Evolutionary conservation across 352 stramenopile genomes (phyloP), one percentile per base, ranked within the genome.

Genomic region (Pythium chondricola): DNA sequence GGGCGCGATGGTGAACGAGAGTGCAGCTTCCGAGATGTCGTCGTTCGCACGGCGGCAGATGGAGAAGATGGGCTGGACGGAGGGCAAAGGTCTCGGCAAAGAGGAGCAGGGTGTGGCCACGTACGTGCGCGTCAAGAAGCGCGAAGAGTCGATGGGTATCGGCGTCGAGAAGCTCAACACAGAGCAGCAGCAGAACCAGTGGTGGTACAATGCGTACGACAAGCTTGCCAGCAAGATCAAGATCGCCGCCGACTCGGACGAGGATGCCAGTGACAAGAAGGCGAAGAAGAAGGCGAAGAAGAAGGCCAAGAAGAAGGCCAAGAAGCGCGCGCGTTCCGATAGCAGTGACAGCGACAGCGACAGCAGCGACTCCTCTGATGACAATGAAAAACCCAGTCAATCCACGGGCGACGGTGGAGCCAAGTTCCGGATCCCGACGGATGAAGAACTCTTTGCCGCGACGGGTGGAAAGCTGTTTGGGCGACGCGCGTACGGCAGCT

Each of bases 71-170:
- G 95, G 95, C 55, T 98, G 94, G 94, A 89, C 61, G 39, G 82
- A 96, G 53, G 95, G 95, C 53, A 97, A 97, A 52, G 96, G 96
- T 1, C 74, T 99, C 10, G 96, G 96, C 52, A 99, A 98, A 70
- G 65, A 93, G 45, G 82, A 97, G 56, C 75, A 98, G 56, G 96
- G 96, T 41, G 87, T 97, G 13, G 71, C 81, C 27, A 92, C 82
- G 20, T 94, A 98, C 72, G 79, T 99, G 31, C 88, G 86, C 52
- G 94, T 98, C 9, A 87, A 95, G 61, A 95, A 97, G 58, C 88
- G 94, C 43, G 76, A 97, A 25, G 93, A 98, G 64, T 76, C 93
- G 52, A 78, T 92, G 63, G 94, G 95, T 31, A 71, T 98, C 2
- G 95, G 95, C 20, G 74, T 77, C 13, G 83, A 89, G 56, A 83